A percentile compares a stretch with the other conserved stretches of the same genome.
Conservation (phyloP, 1,284 basidiomycete species). For the Sporisorium scitamineum region DNA sequence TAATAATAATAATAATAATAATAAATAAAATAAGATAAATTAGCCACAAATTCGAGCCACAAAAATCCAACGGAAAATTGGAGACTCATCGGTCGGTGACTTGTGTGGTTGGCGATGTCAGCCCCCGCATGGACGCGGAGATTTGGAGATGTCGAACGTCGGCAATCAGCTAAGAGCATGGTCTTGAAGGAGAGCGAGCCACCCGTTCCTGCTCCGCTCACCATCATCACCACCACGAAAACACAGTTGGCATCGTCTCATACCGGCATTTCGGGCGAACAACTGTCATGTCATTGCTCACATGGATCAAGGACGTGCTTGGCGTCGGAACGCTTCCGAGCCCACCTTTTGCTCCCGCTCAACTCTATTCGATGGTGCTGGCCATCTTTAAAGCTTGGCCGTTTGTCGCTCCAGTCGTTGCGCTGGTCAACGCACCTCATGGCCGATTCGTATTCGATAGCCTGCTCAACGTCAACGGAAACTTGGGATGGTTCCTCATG, state of each 20-base stretch:
- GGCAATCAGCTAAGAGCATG: not conserved
- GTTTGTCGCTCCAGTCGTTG: constrained; percentile 70
- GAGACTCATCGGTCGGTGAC: not conserved
- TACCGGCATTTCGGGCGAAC: not conserved
- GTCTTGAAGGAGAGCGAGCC: not conserved
- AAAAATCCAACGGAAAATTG: no score
- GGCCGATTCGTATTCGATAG: constrained; percentile 75
- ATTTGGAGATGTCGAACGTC: not conserved
- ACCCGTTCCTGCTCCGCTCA: not conserved
- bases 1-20: not conserved
- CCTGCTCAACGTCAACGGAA: constrained; percentile 66
- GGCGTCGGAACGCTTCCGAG: constrained; percentile 36
- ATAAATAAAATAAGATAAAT: no score
- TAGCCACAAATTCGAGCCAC: not conserved
- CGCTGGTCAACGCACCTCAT: constrained; percentile 78
- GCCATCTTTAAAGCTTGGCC: constrained; percentile 70
- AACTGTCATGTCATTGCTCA: constrained; percentile 26
- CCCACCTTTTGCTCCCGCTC: constrained; percentile 49
- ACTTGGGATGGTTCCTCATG: constrained; percentile 83
- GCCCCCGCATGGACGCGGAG: not conserved
- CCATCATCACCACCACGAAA: constrained; percentile 5
- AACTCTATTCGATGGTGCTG: constrained; percentile 58
- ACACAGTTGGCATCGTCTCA: not conserved
- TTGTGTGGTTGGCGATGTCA: not conserved
- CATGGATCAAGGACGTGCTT: constrained; percentile 46